Percentiles rank a stretch among this genome's conserved stretches.
These are phyloP conservation scores for Dactylonectria macrodidyma DNA, from an alignment of 2,329 filamentous ascomycete genomes.

Conservation along the genomic window DNA sequence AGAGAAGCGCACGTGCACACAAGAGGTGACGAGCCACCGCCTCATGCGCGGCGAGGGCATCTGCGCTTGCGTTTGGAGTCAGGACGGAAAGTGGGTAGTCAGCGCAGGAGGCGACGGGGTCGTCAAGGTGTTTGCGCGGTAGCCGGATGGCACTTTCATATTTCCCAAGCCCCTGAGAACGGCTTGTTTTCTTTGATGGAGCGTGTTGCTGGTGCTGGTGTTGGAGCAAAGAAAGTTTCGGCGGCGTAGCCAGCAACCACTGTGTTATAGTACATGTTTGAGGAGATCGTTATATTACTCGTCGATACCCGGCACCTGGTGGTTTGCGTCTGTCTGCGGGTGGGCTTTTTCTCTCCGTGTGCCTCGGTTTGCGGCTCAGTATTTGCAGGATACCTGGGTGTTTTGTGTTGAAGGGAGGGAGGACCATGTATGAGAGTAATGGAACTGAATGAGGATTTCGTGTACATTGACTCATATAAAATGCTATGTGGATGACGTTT, in stretches of 20 bases:
- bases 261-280: slow-evolving; percentile 41
- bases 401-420: slow-evolving; percentile 13
- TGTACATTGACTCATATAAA: too few species aligned
- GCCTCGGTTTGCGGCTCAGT: slow-evolving; percentile 20
- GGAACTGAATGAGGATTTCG: not conserved
- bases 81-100: slow-evolving; percentile 94
- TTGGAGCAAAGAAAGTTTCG: not conserved
- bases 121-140: slow-evolving; percentile 88
- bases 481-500: too few species aligned
- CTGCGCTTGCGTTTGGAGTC: slow-evolving; percentile 94
- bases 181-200: slow-evolving; percentile 24
- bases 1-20: slow-evolving; percentile 94
- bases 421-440: slow-evolving; percentile 24
- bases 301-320: slow-evolving; percentile 53
- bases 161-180: not conserved
- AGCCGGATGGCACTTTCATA: slow-evolving; percentile 33
- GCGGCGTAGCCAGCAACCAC: slow-evolving; percentile 24
- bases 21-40: slow-evolving; percentile 94
- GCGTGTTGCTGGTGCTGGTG: slow-evolving; percentile 27
- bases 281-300: slow-evolving; percentile 47
- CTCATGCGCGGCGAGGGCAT: slow-evolving; percentile 97
- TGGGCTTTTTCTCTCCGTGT: slow-evolving; percentile 20
- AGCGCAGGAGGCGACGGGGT: slow-evolving; percentile 95
- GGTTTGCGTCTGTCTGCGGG: slow-evolving; percentile 33
- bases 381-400: slow-evolving; percentile 24